phyloP scores from a whole-genome alignment of 805 yeast species.

The Middelhovenomyces tepae region DNA sequence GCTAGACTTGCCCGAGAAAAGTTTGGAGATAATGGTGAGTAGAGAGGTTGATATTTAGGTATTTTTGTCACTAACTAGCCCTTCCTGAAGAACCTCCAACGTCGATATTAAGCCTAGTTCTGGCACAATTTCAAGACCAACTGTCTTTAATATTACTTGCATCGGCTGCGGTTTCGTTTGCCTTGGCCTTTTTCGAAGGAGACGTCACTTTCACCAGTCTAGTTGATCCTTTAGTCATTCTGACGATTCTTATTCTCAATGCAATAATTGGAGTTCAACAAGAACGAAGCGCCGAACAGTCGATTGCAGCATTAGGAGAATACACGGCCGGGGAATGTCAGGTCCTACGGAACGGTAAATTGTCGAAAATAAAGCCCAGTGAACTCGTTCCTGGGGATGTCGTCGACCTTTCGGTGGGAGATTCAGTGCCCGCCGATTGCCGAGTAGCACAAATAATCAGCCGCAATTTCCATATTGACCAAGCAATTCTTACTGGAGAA shows the following conservation, averaged over 20 bases:
- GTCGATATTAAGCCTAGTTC: slow-evolving; percentile 28
- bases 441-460: slow-evolving; percentile 59
- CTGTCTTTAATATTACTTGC: slow-evolving; percentile 78
- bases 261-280: slow-evolving; percentile 95
- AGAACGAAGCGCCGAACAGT: slow-evolving; percentile 89
- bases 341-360: slow-evolving; percentile 68
- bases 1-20: slow-evolving; percentile 13
- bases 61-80: slow-evolving; percentile 12
- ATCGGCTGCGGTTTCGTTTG: slow-evolving; percentile 73
- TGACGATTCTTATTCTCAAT: slow-evolving; percentile 74
- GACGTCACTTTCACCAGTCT: slow-evolving; percentile 50
- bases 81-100: slow-evolving; percentile 32
- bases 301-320: slow-evolving; percentile 80
- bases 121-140: slow-evolving; percentile 61
- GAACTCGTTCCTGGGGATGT: slow-evolving; percentile 88
- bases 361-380: slow-evolving; percentile 70
- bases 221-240: slow-evolving; percentile 41
- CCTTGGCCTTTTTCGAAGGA: slow-evolving; percentile 90
- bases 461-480: slow-evolving; percentile 71
- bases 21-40: slow-evolving; percentile 17
- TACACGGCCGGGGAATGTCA: slow-evolving; percentile 91
- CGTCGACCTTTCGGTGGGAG: slow-evolving; percentile 80
- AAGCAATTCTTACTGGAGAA: slow-evolving; percentile 91
- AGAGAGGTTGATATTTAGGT: slow-evolving; percentile 3
- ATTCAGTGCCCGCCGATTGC: slow-evolving; percentile 87